Percentiles rank a stretch among this genome's conserved stretches.
Conservation (phyloP, 768 basidiomycete species). For the Roridomyces roridus region DNA sequence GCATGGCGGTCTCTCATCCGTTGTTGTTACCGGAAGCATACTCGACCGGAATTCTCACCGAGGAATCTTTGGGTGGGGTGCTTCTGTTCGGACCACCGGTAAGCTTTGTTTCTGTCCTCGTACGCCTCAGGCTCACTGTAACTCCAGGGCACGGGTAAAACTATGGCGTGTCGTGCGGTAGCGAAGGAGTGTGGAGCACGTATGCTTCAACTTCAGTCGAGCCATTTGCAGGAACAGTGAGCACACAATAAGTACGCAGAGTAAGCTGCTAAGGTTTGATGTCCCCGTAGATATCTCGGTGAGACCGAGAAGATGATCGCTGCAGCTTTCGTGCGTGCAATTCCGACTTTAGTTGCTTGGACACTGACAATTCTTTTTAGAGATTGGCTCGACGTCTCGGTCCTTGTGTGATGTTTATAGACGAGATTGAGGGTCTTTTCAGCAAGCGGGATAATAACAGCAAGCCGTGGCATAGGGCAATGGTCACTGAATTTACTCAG, state of each 20-base stretch:
- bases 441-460: not conserved
- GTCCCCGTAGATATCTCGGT: not conserved
- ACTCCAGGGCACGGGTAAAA: conserved; percentile 71
- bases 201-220: not conserved
- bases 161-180: conserved; percentile 41
- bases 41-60: not conserved
- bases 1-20: not conserved
- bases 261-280: too few species aligned
- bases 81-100: conserved; percentile 71
- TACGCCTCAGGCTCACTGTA: too few species aligned
- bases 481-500: conserved; percentile 2
- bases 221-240: too few species aligned
- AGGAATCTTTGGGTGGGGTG: conserved; percentile 49
- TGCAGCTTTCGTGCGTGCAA: not conserved
- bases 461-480: not conserved
- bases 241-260: too few species aligned
- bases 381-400: not conserved
- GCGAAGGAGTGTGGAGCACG: not conserved
- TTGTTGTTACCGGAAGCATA: not conserved
- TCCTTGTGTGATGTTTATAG: conserved; percentile 5
- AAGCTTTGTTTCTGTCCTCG: too few species aligned
- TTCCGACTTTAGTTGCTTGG: too few species aligned
- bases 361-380: too few species aligned
- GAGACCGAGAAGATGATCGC: not conserved
- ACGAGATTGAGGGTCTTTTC: conserved; percentile 7